Evolutionary conservation across 106 monocot species (phyloP).

Genomic region (Allium cepa): DNA sequence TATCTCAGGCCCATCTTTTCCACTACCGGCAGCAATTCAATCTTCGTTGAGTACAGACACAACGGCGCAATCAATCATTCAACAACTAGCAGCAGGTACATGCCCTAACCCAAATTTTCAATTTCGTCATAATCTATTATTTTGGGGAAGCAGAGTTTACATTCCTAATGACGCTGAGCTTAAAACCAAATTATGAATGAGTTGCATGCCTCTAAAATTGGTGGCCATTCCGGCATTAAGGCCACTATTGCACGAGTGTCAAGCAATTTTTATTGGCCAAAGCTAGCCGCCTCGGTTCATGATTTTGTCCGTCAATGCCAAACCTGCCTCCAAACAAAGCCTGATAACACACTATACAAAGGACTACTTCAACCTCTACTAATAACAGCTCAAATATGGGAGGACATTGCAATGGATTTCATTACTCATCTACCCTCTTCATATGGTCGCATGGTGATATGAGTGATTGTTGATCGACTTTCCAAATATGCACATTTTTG

Average conservation of each 20-base stretch:
- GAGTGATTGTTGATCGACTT: conserved; percentile 15
- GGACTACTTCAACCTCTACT: conserved; percentile 12
- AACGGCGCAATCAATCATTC: too few species aligned
- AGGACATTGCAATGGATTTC: conserved; percentile 15
- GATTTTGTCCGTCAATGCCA: background rate
- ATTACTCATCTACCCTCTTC: conserved; percentile 5
- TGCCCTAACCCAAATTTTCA: too few species aligned
- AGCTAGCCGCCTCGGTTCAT: background rate
- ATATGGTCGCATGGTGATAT: background rate
- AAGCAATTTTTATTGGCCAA: background rate
- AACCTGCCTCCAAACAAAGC: background rate
- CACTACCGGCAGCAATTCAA: too few species aligned
- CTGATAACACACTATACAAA: background rate
- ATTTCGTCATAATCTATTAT: too few species aligned
- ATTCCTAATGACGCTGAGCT: too few species aligned
- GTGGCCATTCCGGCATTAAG: conserved; percentile 3
- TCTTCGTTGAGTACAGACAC: too few species aligned
- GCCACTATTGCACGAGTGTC: background rate
- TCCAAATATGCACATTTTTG: background rate
- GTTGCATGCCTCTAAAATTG: background rate
- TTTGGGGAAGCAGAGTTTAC: too few species aligned
- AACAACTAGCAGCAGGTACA: too few species aligned
- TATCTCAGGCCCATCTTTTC: too few species aligned
- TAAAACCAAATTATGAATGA: background rate
- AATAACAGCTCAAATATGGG: conserved; percentile 2